Evolutionary conservation across 1,284 basidiomycete genomes (phyloP).

Genomic region (Irpex sp.): DNA sequence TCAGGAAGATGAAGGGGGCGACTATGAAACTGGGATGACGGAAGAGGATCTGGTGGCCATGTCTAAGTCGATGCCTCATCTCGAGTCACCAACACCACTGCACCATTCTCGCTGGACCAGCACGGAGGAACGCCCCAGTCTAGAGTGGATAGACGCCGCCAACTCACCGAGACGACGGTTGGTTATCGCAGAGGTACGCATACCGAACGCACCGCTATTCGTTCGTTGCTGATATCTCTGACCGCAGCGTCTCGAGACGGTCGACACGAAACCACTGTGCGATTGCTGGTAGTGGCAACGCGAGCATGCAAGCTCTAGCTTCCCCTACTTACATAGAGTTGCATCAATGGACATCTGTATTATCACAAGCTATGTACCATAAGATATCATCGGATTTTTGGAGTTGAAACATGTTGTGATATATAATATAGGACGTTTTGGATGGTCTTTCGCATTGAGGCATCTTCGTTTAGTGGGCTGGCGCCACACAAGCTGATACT

Average conservation of each 20-base stretch:
- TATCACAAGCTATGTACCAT: neutral
- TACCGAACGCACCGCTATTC: neutral
- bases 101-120: slow-evolving; percentile 43
- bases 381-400: neutral
- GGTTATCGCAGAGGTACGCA: slow-evolving; percentile 68
- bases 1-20: slow-evolving; percentile 43
- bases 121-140: slow-evolving; percentile 35
- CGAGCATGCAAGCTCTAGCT: slow-evolving; percentile 7
- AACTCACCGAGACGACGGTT: slow-evolving; percentile 46
- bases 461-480: too few species aligned
- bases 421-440: neutral
- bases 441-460: too few species aligned
- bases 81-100: slow-evolving; percentile 40
- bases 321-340: neutral
- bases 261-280: slow-evolving; percentile 63
- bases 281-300: slow-evolving; percentile 56
- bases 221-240: neutral
- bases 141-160: slow-evolving; percentile 69
- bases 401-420: neutral
- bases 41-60: slow-evolving; percentile 72
- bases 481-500: too few species aligned
- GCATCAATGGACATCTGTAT: neutral
- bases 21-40: slow-evolving; percentile 40
- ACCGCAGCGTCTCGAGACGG: slow-evolving; percentile 65
- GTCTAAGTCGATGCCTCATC: slow-evolving; percentile 71